Evolutionary conservation across 2,329 filamentous ascomycete species (phyloP).

Genomic region (Arachnomyces sp.): DNA sequence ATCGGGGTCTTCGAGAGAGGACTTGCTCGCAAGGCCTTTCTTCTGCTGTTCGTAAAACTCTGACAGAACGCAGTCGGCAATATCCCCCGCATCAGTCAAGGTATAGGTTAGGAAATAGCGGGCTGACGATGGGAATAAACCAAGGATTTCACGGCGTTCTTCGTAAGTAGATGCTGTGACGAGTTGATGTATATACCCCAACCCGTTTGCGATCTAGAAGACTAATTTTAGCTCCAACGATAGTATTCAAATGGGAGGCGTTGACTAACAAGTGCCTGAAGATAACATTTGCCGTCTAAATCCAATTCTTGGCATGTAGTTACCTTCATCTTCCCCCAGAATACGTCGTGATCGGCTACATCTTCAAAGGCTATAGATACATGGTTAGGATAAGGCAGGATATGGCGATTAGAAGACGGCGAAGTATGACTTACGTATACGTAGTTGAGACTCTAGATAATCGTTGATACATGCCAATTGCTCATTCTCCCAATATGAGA

Average conservation of each 20-base stretch:
- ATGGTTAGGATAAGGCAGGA: conserved; percentile 1
- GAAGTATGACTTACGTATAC: conserved; percentile 8
- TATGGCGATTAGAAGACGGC: background rate
- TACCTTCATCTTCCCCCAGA: conserved; percentile 6
- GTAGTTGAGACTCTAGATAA: conserved; percentile 9
- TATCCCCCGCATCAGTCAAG: background rate
- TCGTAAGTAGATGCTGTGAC: conserved; percentile 7
- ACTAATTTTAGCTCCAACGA: background rate
- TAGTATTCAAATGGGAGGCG: too few relatives aligned
- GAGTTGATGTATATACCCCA: conserved; percentile 2
- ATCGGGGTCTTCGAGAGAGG: conserved; percentile 4
- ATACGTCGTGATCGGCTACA: conserved; percentile 7
- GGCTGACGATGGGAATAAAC: background rate
- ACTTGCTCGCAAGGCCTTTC: conserved; percentile 1
- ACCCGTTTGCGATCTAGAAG: conserved; percentile 5
- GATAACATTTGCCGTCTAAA: background rate
- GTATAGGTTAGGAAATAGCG: conserved; percentile 1
- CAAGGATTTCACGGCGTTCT: conserved; percentile 5
- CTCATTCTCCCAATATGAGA: conserved; percentile 16
- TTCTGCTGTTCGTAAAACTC: conserved; percentile 2
- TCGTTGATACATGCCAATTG: conserved; percentile 16
- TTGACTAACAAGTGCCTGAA: too few relatives aligned
- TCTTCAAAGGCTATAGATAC: conserved; percentile 7
- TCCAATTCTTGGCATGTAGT: background rate
- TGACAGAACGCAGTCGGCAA: background rate